Evolutionary conservation across 768 basidiomycete species (phyloP).

Genomic region (Gelatoporia subvermispora): DNA sequence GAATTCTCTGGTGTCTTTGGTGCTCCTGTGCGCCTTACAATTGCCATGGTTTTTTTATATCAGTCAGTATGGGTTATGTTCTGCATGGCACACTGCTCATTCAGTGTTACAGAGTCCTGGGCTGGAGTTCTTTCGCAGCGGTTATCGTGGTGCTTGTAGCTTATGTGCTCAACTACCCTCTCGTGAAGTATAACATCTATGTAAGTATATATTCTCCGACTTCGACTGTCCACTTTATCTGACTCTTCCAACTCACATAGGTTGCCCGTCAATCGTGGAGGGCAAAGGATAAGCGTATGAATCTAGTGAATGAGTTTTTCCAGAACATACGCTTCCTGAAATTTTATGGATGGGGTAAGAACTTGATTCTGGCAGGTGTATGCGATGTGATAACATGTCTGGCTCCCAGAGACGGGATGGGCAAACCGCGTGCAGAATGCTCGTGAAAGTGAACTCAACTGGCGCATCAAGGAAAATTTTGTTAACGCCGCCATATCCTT

Average conservation of each 20-base stretch:
- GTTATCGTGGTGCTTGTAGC: conserved; percentile 60
- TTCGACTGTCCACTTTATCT: not conserved
- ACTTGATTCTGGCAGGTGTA: not conserved
- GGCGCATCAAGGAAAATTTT: conserved; percentile 62
- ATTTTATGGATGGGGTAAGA: conserved; percentile 71
- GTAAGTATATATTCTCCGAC: conserved; percentile 31
- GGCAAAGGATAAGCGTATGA: conserved; percentile 66
- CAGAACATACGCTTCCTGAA: conserved; percentile 72
- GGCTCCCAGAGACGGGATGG: conserved; percentile 23
- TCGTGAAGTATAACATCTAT: conserved; percentile 61
- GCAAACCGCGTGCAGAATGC: conserved; percentile 29
- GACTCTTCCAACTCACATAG: conserved; percentile 34
- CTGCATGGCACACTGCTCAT: not conserved
- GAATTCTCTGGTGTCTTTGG: conserved; percentile 61
- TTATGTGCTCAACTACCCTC: conserved; percentile 59
- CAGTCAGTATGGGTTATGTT: conserved; percentile 38
- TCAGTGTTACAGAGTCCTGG: conserved; percentile 48
- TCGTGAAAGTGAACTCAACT: conserved; percentile 58
- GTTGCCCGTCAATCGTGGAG: conserved; percentile 54
- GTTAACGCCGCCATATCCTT: conserved; percentile 60
- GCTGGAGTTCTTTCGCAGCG: conserved; percentile 74
- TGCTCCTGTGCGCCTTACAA: conserved; percentile 57
- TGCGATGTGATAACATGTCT: not conserved
- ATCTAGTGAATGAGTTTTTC: conserved; percentile 68
- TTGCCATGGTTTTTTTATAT: conserved; percentile 69